Base-by-base conservation (phyloP, 73 alveolate species). In the Blepharisma stoltei region DNA sequence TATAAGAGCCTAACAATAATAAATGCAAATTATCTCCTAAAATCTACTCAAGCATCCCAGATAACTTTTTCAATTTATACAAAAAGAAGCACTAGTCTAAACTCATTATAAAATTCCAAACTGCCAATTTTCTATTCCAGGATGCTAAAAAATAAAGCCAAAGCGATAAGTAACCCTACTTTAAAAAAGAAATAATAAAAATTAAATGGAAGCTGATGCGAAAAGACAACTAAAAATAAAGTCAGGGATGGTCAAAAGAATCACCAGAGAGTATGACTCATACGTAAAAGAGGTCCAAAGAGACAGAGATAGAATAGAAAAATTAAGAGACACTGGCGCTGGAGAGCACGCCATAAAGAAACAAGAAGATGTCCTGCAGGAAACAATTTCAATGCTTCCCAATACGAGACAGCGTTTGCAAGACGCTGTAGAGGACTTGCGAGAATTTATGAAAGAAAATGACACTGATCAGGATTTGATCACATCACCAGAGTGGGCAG, bases 331-430 rank as follows among this genome's bases (percentile, higher is more conserved):
- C 55, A 46, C 23, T 44, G 60, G 60, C 9, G 79, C 37, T 44
- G 79, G 65, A 0, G 55, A 38, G 1, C 79, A 69, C 27, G 65
- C 18, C 3, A 69, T 69, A 0, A 69, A 43, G 27, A 69, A 69
- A 44, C 79, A 69, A 46, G 79, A 69, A 69, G 79, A 69, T 7
- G 79, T 69, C 20, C 79, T 69, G 20, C 67, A 38, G 4, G 79
- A 69, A 53, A 44, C 79, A 43, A 38, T 69, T 69, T 44, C 69
- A 9, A 69, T 69, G 79, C 14, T 69, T 8, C 79, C 79, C 0
- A 69, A 69, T 69, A 46, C 79, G 18, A 69, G 38, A 25, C 11
- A 69, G 20, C 23, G 79, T 8, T 53, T 69, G 9, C 65, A 69
- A 69, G 79, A 69, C 27, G 79, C 79, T 44, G 23, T 46, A n/a